Evolutionary conservation across 495 filamentous ascomycete genomes (phyloP), one percentile per base, ranked within the genome.

Genomic region (Penicillium tannophilum): DNA sequence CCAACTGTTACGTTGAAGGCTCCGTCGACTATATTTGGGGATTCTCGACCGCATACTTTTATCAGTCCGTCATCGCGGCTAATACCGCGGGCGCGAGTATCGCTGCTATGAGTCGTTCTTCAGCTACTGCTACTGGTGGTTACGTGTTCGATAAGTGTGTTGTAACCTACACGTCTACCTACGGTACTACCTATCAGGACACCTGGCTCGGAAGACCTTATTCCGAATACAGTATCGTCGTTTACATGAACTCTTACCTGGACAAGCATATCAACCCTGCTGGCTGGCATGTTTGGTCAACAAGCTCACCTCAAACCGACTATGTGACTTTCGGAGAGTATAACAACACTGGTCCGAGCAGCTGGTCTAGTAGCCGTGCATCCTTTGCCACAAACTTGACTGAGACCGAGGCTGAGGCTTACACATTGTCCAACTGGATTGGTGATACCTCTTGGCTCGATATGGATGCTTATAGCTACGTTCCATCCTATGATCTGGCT

Each of bases 1-100:
- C 74, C 7, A 69, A 72, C 42, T 78, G 76, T 59, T 71, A 78
- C 39, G 81, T 88, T 55, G 73, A 59, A 43, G 63, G 63, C 16
- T 61, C 63, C 17, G 39, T 63, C 31, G 85, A 87, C 59, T 87
- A 85, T 63, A 81, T 88, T 60, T 88, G 86, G 68, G 86, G 86
- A 81, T 86, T 88, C 56, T 82, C 86, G 56, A 69, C 74, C 36
- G 75, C 72, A 30, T 80, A 82, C 57, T 81, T 88, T 43, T 65
- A 74, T 6, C 80, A 86, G 16, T 64, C 79, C 17, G 72, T 74
- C 6, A 73, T 71, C 3, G 67, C 55, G 17, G 55, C 69, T 2
- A 73, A 86, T 59, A 83, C 84, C 12, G 84, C 84, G n/a, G 83
- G 78, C 46, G 84, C 85, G 19, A 73, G 84, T 19, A 69, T 78